A percentile compares a stretch with the other conserved stretches of the same genome.
Conservation (phyloP, 306 rosid species). For the Glycine soja region DNA sequence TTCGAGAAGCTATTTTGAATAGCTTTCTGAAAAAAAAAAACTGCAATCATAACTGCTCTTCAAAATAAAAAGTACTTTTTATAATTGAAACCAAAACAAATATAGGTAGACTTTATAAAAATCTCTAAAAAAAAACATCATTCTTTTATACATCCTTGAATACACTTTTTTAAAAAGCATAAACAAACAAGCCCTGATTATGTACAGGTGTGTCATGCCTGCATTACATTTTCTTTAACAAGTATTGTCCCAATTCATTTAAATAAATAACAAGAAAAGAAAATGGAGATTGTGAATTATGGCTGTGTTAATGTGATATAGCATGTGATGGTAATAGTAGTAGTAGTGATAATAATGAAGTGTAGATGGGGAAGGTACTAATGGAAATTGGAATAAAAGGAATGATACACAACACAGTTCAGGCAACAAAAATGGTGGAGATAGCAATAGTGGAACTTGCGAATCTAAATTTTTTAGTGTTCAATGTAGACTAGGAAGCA, state of each 20-base stretch:
- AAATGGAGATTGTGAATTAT: neutral
- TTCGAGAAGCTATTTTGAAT: neutral
- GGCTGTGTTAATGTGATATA: neutral
- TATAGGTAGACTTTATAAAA: neutral
- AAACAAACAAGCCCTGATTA: neutral
- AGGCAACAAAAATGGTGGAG: slow-evolving; percentile 15
- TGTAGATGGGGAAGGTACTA: neutral
- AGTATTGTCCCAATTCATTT: neutral
- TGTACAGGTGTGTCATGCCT: neutral
- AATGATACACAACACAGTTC: neutral
- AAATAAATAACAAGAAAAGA: neutral
- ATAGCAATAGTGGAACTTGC: neutral
- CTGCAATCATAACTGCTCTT: neutral
- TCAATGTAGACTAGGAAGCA: neutral
- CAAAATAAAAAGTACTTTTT: neutral
- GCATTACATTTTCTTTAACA: neutral
- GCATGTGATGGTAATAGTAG: neutral
- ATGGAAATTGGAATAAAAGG: neutral
- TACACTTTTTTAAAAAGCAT: neutral
- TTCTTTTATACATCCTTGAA: neutral
- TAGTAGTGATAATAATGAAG: neutral
- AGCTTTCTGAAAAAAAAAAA: neutral
- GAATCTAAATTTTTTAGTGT: neutral
- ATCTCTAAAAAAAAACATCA: neutral
- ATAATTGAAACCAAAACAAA: neutral